Percentiles rank a stretch among this genome's conserved stretches.
Conservation (phyloP, 345 rosid genomes). For the Alliaria petiolata region DNA sequence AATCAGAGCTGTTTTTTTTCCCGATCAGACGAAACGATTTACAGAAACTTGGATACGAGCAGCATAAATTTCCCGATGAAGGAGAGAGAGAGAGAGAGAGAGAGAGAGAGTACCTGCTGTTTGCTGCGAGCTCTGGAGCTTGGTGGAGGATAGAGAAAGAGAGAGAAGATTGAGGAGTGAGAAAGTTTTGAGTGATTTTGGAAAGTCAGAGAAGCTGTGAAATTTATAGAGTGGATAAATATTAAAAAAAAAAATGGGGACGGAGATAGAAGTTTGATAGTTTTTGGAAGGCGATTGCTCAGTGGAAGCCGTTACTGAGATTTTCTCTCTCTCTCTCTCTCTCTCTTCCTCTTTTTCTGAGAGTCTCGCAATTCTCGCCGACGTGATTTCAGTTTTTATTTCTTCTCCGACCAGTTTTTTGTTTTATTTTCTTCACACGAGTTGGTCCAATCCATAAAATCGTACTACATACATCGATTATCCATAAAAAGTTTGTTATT, state of each 20-base stretch:
- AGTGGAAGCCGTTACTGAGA: constrained; percentile 15
- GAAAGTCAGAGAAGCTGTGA: constrained; percentile 18
- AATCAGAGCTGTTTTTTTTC: background rate
- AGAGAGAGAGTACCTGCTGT: constrained; percentile 17
- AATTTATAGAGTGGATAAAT: constrained; percentile 29
- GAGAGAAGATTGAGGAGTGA: background rate
- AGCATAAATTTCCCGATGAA: background rate
- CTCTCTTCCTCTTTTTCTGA: background rate
- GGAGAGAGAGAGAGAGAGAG: background rate
- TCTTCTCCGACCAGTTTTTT: constrained; percentile 5
- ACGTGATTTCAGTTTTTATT: background rate
- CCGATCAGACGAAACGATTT: background rate
- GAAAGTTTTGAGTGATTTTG: constrained; percentile 4
- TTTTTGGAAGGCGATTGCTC: background rate
- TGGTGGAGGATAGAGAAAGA: constrained; percentile 6
- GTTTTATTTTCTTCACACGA: background rate
- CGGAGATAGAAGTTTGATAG: background rate
- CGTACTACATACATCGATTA: too few relatives aligned
- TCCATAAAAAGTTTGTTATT: background rate
- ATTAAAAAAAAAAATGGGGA: background rate
- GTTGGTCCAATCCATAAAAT: too few relatives aligned
- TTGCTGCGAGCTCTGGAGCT: constrained; percentile 4
- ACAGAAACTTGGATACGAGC: background rate
- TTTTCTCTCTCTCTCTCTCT: too few relatives aligned
- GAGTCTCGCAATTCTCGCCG: too few relatives aligned